Base-by-base conservation (phyloP, 176 grass and related monocot genomes). In the Chloris gayana region DNA sequence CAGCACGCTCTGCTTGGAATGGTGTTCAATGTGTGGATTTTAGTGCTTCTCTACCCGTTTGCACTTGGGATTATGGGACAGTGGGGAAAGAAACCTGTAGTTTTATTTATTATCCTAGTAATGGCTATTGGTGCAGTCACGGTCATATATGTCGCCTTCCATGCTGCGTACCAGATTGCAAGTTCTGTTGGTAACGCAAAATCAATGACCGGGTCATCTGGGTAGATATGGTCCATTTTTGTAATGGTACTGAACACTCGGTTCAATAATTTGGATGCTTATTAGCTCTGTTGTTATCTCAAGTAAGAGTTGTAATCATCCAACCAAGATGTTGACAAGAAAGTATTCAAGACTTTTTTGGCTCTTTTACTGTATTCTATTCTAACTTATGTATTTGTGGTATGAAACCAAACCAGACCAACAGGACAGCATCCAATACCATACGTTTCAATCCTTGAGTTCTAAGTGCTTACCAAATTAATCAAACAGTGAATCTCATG, bases 11-110 rank as follows among this genome's bases (percentile, higher is more conserved):
- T 80, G 31, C 81, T 84, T 1, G 86, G 86, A 1, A 84, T 80
- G 86, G 62, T 74, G 41, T 88, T 88, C 81, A 88, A 88, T 62
- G 81, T 84, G 5, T 88, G 86, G 81, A 74, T 88, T 33, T 51
- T 88, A 9, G 75, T 88, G 62, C 86, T 88, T 26, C 81, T 88
- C 62, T 88, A 88, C 69, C 86, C 86, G 13, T 88, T 84, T 22
- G 86, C 81, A 11, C 75, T 88, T 1, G 86, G 86, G 62, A 44
- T 88, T 24, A 84, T 88, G 86, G 86, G 86, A 3, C 62, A 27
- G 4, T 84, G 81, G 81, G 86, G 86, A 25, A 88, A 88, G 81
- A 74, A 17, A 10, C 86, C 81, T 1, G 5, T 26, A 63, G 19
- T 84, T 32, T 25, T 84, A 11, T 84, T 84, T 34, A 3, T 74